phyloP scores from a whole-genome alignment of 169 alveolate genomes.

The Cryptosporidium meleagridis region DNA sequence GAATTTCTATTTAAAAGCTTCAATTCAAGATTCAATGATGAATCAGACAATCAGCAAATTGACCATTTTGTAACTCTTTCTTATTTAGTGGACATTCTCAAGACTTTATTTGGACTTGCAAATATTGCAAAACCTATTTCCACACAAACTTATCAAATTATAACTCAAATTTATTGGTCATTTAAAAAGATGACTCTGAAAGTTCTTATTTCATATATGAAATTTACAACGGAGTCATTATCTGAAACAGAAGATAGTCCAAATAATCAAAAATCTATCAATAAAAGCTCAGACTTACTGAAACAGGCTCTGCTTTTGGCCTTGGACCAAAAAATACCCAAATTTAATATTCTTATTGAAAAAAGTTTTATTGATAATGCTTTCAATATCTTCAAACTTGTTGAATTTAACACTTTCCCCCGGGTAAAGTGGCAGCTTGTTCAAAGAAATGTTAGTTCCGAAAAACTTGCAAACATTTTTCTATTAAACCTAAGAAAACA shows the following conservation, averaged over 20 bases:
- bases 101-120: slow-evolving; percentile 14
- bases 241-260: neutral
- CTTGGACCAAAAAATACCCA: neutral
- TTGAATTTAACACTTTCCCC: neutral
- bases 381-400: neutral
- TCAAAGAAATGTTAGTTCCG: neutral
- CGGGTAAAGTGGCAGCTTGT: neutral
- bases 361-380: slow-evolving; percentile 40
- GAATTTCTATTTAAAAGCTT: neutral
- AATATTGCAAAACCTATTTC: slow-evolving; percentile 5
- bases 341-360: slow-evolving; percentile 38
- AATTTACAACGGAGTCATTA: neutral
- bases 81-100: neutral
- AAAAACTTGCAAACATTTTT: neutral
- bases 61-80: neutral
- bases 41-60: neutral
- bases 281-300: neutral
- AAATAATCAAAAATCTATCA: neutral
- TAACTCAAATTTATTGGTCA: slow-evolving; percentile 6
- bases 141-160: neutral
- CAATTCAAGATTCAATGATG: neutral
- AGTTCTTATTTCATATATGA: neutral
- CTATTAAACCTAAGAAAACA: neutral
- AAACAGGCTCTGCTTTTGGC: neutral
- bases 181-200: neutral